These are phyloP conservation scores for Silene coronaria DNA, from an alignment of 179 eudicot genomes.

Conservation along the genomic window DNA sequence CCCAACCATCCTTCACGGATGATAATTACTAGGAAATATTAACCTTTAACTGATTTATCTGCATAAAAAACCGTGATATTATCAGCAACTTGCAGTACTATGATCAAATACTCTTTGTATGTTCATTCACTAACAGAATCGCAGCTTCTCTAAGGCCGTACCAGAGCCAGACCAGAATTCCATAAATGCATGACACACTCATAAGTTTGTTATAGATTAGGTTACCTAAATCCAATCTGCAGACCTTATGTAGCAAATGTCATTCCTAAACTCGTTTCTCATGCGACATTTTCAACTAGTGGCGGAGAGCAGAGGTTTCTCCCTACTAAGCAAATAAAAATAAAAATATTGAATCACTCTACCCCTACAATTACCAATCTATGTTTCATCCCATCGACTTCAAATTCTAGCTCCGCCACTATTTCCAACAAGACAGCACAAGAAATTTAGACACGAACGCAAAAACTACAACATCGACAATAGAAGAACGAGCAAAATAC, in stretches of 20 bases:
- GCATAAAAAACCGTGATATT: background rate
- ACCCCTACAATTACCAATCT: background rate
- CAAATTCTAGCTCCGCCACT: background rate
- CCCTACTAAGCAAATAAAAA: too few relatives aligned
- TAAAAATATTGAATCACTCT: background rate
- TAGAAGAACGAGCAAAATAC: background rate
- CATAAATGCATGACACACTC: too few relatives aligned
- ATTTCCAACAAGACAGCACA: background rate
- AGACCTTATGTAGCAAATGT: too few relatives aligned
- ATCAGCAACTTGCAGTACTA: background rate
- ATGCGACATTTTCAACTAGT: background rate
- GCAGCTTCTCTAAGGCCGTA: too few relatives aligned
- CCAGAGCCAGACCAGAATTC: too few relatives aligned
- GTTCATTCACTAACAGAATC: too few relatives aligned
- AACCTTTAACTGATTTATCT: background rate
- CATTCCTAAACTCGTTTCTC: background rate
- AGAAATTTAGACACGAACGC: background rate
- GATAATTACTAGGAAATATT: background rate
- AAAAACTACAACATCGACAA: background rate
- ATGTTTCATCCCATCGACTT: background rate
- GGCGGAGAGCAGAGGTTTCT: too few relatives aligned
- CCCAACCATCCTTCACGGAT: conserved; percentile 31
- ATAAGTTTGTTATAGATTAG: too few relatives aligned
- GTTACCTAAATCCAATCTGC: too few relatives aligned
- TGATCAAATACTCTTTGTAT: background rate